Base-by-base conservation (phyloP, 768 basidiomycete genomes). In the Fistulinella prunicolor region DNA sequence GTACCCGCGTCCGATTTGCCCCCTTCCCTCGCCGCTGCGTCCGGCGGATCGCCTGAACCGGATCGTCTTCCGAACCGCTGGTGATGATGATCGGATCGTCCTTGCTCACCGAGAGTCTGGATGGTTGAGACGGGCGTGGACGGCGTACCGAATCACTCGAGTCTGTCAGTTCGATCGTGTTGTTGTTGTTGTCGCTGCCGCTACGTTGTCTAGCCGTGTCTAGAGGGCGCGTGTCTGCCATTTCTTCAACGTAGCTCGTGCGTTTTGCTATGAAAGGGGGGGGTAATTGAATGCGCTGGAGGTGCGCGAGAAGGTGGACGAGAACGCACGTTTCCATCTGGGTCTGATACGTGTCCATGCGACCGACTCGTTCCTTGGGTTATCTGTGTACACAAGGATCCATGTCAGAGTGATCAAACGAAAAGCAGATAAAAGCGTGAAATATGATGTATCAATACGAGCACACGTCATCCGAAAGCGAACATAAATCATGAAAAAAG, bases 71-170 rank as follows among this genome's bases (percentile, higher is more conserved):
- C 4, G 65, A 66, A 42, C 42, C 29, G 28, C 64, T 68, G 6
- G 38, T 42, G 16, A 67, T 57, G 24, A 68, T 2, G 46, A 67
- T 66, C 10, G 55, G 49, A 23, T 60, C 55, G 6, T 56, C 40
- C 16, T 28, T 19, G 35, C 12, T 49, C 7, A 32, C 36, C 4
- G 1, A 13, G 10, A 16, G 9, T 17, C 14, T 43, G 5, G 40
- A 29, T 30, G 51, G 12, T 9, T 41, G 59, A 36, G 46, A 38
- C 1, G 30, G 46, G n/a, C 46, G 57, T 26, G 19, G 38, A 10
- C 20, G 48, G 32, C 37, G 43, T 3, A 8, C 14, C 22, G 53
- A 36, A 16, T 54, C 62, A 22, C 55, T 46, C 38, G 62, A 68
- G 34, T 68, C 64, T 0, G 53, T 50, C 6, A 65, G 47, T 21